Evolutionary conservation across 805 yeast species (phyloP), one percentile per base, ranked within the genome.

Genomic region (Suhomyces sp.): DNA sequence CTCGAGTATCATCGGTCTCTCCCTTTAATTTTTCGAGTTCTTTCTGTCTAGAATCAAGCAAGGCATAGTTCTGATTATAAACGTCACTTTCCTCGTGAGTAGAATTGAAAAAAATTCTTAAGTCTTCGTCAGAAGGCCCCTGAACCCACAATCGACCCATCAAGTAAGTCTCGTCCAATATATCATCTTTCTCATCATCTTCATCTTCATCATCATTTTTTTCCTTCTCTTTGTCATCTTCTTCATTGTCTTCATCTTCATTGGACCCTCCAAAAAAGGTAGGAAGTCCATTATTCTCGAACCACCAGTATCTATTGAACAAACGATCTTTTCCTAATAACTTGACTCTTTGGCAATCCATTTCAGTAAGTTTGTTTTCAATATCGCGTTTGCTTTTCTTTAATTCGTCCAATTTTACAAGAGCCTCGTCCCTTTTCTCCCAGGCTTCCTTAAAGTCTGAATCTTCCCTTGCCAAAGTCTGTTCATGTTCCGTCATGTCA

Each of bases 251-350:
- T 1, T 65, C 76, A 3, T 58, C 76, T 0, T 54, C 73, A 14
- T 52, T 65, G 3, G 50, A 28, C 23, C 59, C 55, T 9, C 65
- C 65, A 33, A 65, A 68, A 24, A 70, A 50, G 6, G 69, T 68
- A 4, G 88, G 87, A 31, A 88, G 67, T 0, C 98, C 98, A 51
- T 83, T 83, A 43, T 72, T 71, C 51, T 91, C 98, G 53, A 88
- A 79, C 96, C 96, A 93, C 95, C 95, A 93, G 56, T 91, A 93
- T 45, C 90, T 70, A 63, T 93, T 93, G 56, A 70, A 88, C 39
- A 77, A 75, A 33, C 95, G 66, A 58, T 93, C 98, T 39, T 79
- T 73, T 2, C 98, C 98, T 18, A 93, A 63, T 19, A 77, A 69
- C 36, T 76, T 75, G 31, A 88, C 71, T 38, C 98, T 64, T 54